phyloP scores from a whole-genome alignment of 345 rosid species.

The Citrus maxima region DNA sequence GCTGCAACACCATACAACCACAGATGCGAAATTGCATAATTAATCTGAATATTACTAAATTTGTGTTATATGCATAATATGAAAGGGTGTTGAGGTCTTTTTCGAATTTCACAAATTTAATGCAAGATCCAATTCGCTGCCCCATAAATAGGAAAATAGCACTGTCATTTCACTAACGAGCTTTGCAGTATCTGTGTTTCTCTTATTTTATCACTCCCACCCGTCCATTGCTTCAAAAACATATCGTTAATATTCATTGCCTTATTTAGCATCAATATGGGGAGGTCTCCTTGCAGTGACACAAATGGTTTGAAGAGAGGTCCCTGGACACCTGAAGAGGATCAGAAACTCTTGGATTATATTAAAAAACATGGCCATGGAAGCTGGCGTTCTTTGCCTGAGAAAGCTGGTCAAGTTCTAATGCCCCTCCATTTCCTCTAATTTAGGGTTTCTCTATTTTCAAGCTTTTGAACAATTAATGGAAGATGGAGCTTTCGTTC shows the following conservation, averaged over 20 bases:
- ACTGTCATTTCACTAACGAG: neutral
- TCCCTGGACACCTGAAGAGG: constrained; percentile 53
- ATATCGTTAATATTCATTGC: neutral
- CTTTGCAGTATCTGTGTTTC: neutral
- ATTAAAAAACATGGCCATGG: constrained; percentile 46
- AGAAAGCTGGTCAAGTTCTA: constrained; percentile 38
- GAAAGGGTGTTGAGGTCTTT: neutral
- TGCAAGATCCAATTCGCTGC: neutral
- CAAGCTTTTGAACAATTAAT: neutral
- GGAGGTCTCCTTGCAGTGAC: constrained; percentile 29
- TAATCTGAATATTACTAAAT: too few species aligned
- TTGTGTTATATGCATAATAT: too few species aligned
- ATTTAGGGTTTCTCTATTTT: neutral
- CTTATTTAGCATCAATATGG: constrained; percentile 24
- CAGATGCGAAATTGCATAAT: too few species aligned
- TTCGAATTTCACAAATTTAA: too few species aligned
- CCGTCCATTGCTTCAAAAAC: neutral
- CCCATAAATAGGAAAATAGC: neutral
- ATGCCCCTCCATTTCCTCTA: neutral
- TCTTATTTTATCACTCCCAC: neutral
- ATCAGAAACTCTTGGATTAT: constrained; percentile 38
- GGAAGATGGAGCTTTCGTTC: neutral
- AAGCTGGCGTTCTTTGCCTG: constrained; percentile 47
- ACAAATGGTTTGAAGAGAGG: constrained; percentile 43
- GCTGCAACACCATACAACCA: too few species aligned